phyloP scores from a whole-genome alignment of 768 basidiomycete species.

The Trametopsis cervina region DNA sequence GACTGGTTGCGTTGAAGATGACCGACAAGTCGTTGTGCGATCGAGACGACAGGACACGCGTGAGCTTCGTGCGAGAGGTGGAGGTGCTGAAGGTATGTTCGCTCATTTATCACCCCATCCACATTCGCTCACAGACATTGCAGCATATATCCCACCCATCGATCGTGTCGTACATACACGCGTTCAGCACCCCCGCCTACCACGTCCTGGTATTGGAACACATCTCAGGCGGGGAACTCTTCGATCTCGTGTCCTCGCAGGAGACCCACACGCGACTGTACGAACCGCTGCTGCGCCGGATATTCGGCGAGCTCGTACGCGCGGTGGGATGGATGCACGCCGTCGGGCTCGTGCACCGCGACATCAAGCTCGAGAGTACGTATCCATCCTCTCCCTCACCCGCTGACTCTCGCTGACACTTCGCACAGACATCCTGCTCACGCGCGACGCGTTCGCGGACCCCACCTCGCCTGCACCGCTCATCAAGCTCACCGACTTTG shows the following conservation, averaged over 20 bases:
- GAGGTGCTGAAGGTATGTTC: slow-evolving; percentile 68
- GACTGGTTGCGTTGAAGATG: slow-evolving; percentile 50
- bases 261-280: slow-evolving; percentile 24
- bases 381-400: slow-evolving; percentile 5
- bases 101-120: background rate
- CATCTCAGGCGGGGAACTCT: slow-evolving; percentile 73
- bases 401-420: slow-evolving; percentile 2
- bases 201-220: slow-evolving; percentile 78
- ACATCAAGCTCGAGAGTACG: slow-evolving; percentile 82
- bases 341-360: slow-evolving; percentile 80
- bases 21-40: slow-evolving; percentile 36
- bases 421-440: slow-evolving; percentile 68
- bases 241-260: slow-evolving; percentile 63
- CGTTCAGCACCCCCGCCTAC: slow-evolving; percentile 63
- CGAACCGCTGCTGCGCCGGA: slow-evolving; percentile 51
- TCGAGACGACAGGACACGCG: slow-evolving; percentile 64
- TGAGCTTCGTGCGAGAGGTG: slow-evolving; percentile 77
- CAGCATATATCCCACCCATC: slow-evolving; percentile 79
- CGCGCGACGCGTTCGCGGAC: slow-evolving; percentile 35
- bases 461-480: slow-evolving; percentile 45
- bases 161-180: slow-evolving; percentile 64
- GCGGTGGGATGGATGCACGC: slow-evolving; percentile 87
- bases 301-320: slow-evolving; percentile 70
- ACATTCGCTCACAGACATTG: slow-evolving; percentile 4
- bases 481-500: slow-evolving; percentile 84